Percentiles rank a stretch among this genome's conserved stretches.
Conservation (phyloP, 2,329 filamentous ascomycete genomes). For the Trichoderma oligosporum region DNA sequence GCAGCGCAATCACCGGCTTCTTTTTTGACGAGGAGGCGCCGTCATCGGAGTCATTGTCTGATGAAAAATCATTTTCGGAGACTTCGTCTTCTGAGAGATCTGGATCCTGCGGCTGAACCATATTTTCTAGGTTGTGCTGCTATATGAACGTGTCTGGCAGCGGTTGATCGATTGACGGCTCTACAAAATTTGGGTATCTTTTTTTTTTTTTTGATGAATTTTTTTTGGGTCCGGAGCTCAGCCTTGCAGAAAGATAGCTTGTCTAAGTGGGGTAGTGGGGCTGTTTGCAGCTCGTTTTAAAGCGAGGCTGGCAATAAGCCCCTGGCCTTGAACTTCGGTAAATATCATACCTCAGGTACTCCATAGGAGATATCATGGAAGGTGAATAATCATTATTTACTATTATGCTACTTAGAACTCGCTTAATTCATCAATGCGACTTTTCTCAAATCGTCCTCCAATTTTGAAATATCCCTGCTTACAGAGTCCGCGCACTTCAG, state of each 20-base stretch:
- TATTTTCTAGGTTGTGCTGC: constrained; percentile 23
- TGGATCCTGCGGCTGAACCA: constrained; percentile 33
- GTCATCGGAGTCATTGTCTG: constrained; percentile 30
- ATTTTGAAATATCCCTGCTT: constrained; percentile 49
- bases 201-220: constrained; percentile 23
- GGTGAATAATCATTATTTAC: neutral
- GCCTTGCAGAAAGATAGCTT: constrained; percentile 28
- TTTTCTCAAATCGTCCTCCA: constrained; percentile 40
- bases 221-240: constrained; percentile 31
- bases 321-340: too few relatives aligned
- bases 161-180: constrained; percentile 12
- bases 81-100: constrained; percentile 28
- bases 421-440: constrained; percentile 21
- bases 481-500: constrained; percentile 74
- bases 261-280: constrained; percentile 18
- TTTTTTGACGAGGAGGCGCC: constrained; percentile 23
- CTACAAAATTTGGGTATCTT: constrained; percentile 23
- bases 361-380: neutral
- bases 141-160: neutral
- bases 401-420: neutral
- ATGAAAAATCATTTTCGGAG: constrained; percentile 30
- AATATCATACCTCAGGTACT: too few relatives aligned
- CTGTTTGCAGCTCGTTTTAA: neutral
- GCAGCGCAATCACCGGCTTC: constrained; percentile 26
- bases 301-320: constrained; percentile 26